Evolutionary conservation across 192 early-diverging fungal species (phyloP).

Genomic region (Coemansia biformis): DNA sequence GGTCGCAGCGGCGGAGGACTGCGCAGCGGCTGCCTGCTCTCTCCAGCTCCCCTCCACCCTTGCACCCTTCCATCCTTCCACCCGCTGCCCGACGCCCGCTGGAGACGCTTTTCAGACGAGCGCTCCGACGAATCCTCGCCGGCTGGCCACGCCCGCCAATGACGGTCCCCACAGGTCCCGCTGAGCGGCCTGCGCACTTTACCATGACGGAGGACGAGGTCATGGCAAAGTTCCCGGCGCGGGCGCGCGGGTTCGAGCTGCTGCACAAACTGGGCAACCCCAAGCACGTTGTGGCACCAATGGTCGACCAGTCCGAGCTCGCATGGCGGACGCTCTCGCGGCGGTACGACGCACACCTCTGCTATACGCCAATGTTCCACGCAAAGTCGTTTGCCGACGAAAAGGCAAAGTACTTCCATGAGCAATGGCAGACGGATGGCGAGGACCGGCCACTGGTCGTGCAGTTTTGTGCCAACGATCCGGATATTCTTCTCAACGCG

Average conservation of each 20-base stretch:
- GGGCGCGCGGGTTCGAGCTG: conserved; percentile 76
- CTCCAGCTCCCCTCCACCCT: no score
- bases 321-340: conserved; percentile 91
- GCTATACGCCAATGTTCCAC: conserved; percentile 99
- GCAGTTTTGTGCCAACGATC: conserved; percentile 98
- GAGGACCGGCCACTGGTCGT: conserved; percentile 78
- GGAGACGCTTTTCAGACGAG: no score
- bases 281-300: conserved; percentile 81
- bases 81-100: no score
- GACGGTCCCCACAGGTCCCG: background rate
- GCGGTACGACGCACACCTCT: conserved; percentile 79
- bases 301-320: conserved; percentile 96
- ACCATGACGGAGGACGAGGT: conserved; percentile 50
- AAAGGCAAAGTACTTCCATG: conserved; percentile 59
- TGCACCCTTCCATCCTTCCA: no score
- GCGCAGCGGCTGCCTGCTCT: no score
- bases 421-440: conserved; percentile 65
- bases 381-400: conserved; percentile 76
- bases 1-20: no score
- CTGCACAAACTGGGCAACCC: conserved; percentile 68
- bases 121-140: no score
- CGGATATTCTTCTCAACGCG: conserved; percentile 72
- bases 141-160: background rate
- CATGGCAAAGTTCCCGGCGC: conserved; percentile 47
- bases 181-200: conserved; percentile 63